phyloP scores from a whole-genome alignment of 2,329 filamentous ascomycete species.

The Colletotrichum sp. region DNA sequence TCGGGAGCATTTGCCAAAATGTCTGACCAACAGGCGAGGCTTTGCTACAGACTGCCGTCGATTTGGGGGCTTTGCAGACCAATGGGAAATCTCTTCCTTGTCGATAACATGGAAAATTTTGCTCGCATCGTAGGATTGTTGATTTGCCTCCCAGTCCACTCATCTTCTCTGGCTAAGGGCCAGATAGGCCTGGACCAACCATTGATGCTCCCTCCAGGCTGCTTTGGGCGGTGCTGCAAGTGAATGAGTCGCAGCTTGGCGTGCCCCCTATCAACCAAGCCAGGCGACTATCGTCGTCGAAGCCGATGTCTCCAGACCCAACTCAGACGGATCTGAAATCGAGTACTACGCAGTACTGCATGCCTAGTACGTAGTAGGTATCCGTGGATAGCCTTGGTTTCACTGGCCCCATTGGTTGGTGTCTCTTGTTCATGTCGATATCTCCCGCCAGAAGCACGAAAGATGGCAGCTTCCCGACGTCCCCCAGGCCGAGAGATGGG shows the following conservation, averaged over 20 bases:
- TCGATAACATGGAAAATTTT: background rate
- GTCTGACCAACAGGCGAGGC: background rate
- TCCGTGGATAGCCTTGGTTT: background rate
- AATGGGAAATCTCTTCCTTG: background rate
- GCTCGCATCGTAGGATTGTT: background rate
- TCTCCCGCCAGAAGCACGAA: background rate
- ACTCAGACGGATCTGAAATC: background rate
- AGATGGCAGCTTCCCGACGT: background rate
- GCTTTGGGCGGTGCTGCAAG: background rate
- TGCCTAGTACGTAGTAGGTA: background rate
- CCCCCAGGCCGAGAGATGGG: background rate
- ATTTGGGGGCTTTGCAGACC: background rate
- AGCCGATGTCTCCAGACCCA: background rate
- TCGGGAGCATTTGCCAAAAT: background rate
- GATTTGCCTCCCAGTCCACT: background rate
- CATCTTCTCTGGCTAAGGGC: background rate
- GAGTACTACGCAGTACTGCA: background rate
- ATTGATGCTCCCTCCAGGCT: background rate
- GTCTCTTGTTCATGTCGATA: background rate
- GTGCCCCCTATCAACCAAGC: background rate
- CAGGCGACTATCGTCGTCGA: background rate
- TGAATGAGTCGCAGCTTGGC: background rate
- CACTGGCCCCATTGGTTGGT: background rate
- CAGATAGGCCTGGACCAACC: background rate
- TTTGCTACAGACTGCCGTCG: background rate